phyloP scores from a whole-genome alignment of 371 early-diverging fungal genomes.

The Blakeslea trispora region DNA sequence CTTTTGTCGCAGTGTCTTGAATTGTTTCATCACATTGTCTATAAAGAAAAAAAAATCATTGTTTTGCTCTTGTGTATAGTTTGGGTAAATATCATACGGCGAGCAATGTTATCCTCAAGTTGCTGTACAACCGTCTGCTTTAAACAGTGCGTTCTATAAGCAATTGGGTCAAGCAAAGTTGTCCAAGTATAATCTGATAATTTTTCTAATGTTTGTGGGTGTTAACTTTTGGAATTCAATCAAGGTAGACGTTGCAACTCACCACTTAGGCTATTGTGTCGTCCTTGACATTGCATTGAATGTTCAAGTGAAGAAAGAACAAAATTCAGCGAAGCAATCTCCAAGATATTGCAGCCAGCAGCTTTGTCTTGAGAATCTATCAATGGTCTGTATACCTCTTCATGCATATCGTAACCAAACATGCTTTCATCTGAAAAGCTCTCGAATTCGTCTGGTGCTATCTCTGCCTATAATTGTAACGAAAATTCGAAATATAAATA shows the following conservation, averaged over 20 bases:
- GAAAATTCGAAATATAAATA: no score
- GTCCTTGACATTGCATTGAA: slow-evolving; percentile 38
- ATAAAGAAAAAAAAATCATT: not conserved
- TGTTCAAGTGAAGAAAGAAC: slow-evolving; percentile 37
- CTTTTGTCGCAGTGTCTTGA: slow-evolving; percentile 49
- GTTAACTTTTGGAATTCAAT: no score
- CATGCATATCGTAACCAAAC: slow-evolving; percentile 50
- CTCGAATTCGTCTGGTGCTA: slow-evolving; percentile 48
- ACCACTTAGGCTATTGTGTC: slow-evolving; percentile 26
- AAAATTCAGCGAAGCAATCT: slow-evolving; percentile 43
- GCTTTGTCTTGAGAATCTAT: slow-evolving; percentile 33
- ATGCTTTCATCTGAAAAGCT: slow-evolving; percentile 49
- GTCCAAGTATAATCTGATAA: slow-evolving; percentile 46
- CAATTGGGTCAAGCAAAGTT: slow-evolving; percentile 46
- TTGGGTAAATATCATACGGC: slow-evolving; percentile 33
- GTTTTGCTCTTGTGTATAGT: not conserved
- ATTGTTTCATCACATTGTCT: slow-evolving; percentile 41
- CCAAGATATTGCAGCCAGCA: slow-evolving; percentile 40
- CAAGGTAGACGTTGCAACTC: no score
- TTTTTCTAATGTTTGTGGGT: slow-evolving; percentile 28
- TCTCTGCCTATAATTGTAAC: slow-evolving; percentile 38
- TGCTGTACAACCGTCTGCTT: slow-evolving; percentile 20
- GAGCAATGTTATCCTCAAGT: slow-evolving; percentile 27
- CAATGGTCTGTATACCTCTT: slow-evolving; percentile 42
- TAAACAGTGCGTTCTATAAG: slow-evolving; percentile 34